These are phyloP conservation scores for Fraxinus albicans DNA, from an alignment of 305 asterid species.

Conservation along the genomic window DNA sequence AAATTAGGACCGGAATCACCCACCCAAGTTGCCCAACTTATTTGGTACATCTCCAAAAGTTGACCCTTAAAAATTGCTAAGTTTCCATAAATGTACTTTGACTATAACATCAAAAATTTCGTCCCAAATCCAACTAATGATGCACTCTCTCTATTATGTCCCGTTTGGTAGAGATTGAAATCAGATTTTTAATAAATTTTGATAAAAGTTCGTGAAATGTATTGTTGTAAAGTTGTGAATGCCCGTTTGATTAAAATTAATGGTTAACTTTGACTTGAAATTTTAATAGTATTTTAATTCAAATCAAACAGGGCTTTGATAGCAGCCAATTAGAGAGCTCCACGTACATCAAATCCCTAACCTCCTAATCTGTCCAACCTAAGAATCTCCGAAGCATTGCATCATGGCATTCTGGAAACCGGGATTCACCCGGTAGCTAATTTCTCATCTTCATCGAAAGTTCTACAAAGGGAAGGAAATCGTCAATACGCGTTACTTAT, in stretches of 20 bases:
- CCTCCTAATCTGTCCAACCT: constrained; percentile 21
- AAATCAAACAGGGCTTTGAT: neutral
- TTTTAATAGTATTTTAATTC: no score
- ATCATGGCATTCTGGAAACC: constrained; percentile 12
- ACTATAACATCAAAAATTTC: neutral
- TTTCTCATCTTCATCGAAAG: constrained; percentile 19
- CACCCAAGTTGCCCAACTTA: constrained; percentile 1
- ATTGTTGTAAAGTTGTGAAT: neutral
- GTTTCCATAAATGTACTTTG: neutral
- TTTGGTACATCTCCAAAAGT: neutral
- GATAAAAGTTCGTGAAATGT: no score
- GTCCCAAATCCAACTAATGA: neutral
- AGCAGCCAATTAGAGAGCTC: constrained; percentile 20
- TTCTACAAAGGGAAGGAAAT: constrained; percentile 1
- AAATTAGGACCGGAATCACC: neutral
- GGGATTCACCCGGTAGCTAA: constrained; percentile 14
- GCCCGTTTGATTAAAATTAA: no score
- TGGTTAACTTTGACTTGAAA: neutral
- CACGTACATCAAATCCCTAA: constrained; percentile 17
- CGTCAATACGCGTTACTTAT: constrained; percentile 7
- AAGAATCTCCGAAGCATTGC: constrained; percentile 18
- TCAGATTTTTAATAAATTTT: no score
- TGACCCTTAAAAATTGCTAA: neutral
- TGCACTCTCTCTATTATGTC: neutral
- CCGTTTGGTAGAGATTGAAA: neutral